A percentile compares a stretch with the other conserved stretches of the same genome.
Conservation (phyloP, 345 rosid genomes). For the Sisymbrium irio region DNA sequence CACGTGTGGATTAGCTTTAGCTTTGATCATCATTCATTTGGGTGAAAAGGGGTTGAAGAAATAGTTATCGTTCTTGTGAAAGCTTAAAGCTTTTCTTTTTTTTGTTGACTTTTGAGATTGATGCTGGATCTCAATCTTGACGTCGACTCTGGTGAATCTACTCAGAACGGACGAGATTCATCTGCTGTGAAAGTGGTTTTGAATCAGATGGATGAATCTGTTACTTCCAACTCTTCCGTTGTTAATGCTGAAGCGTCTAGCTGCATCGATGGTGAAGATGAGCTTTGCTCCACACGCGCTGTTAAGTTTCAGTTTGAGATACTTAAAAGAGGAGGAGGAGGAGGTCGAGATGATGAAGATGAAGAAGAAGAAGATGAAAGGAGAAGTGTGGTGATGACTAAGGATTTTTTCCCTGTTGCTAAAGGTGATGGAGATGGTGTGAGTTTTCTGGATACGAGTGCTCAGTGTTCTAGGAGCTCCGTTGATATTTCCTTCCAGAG, state of each 20-base stretch:
- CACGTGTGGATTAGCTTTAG: neutral
- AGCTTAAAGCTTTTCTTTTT: conserved; percentile 4
- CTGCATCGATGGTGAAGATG: conserved; percentile 53
- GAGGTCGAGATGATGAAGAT: conserved; percentile 15
- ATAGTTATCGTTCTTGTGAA: conserved; percentile 7
- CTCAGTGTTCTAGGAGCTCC: conserved; percentile 48
- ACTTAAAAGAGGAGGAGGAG: conserved; percentile 39
- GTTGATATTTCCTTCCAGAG: conserved; percentile 49
- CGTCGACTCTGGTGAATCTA: conserved; percentile 51
- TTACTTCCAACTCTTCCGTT: conserved; percentile 83
- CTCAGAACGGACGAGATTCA: conserved; percentile 44
- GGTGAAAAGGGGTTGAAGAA: neutral
- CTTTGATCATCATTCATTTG: conserved; percentile 22
- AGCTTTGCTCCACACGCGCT: conserved; percentile 64
- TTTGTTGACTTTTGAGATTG: conserved; percentile 27
- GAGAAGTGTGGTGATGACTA: conserved; percentile 40
- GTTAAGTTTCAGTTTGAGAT: conserved; percentile 63
- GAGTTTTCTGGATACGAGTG: conserved; percentile 26
- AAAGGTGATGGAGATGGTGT: conserved; percentile 22
- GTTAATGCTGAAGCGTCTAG: conserved; percentile 65
- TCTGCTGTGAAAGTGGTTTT: conserved; percentile 16
- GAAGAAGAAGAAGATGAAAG: too few species aligned
- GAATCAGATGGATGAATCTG: conserved; percentile 65
- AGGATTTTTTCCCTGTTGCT: conserved; percentile 63
- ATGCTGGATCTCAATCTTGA: conserved; percentile 93